Base-by-base conservation (phyloP, 768 basidiomycete species). In the Rhodotorula graminis region DNA sequence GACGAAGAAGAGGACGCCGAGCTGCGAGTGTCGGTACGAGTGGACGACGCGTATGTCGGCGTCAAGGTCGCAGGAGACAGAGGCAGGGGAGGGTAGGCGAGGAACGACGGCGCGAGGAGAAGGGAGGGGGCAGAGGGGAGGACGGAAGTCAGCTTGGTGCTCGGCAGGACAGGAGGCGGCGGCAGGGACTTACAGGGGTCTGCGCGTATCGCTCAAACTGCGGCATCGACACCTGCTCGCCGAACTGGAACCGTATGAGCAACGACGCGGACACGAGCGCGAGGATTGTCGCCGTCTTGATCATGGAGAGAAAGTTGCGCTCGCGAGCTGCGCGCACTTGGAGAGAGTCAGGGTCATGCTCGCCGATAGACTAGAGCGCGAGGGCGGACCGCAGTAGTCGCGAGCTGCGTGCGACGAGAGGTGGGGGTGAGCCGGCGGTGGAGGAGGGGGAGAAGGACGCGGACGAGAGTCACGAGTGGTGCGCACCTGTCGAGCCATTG, bases 161-260 rank as follows among this genome's bases (percentile, higher is more conserved):
- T 58, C 9, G 33, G 8, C 23, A 12, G 33, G n/a, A 15, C 16
- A 52, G 6, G 27, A 55, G 25, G 19, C n/a, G n/a, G n/a, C n/a
- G n/a, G 15, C 0, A 6, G 9, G 5, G 23, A n/a, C 65, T 44
- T 25, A 74, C 73, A 4, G 73, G 73, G 1, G 33, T 33, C 49
- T 74, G 69, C 6, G 62, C 65, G 2, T 60, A 37, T 7, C 58
- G 16, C 33, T 75, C 67, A 33, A 52, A 69, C 0, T 15, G 19
- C 14, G 70, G 70, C 64, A 64, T 44, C 11, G 46, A 25, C 23
- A 61, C 25, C 29, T 16, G 6, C 18, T 49, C 37, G 29, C 73
- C 73, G 55, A 73, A 64, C 31, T 69, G 71, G 31, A 76, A 76
- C 0, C 75, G 75, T n/a, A 76, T 56, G 27, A 76, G 57, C 8